A percentile compares a stretch with the other conserved stretches of the same genome.
These are phyloP conservation scores for Cymbopogon flexuosus DNA, from an alignment of 202 grass and related monocot genomes.

Conservation along the genomic window DNA sequence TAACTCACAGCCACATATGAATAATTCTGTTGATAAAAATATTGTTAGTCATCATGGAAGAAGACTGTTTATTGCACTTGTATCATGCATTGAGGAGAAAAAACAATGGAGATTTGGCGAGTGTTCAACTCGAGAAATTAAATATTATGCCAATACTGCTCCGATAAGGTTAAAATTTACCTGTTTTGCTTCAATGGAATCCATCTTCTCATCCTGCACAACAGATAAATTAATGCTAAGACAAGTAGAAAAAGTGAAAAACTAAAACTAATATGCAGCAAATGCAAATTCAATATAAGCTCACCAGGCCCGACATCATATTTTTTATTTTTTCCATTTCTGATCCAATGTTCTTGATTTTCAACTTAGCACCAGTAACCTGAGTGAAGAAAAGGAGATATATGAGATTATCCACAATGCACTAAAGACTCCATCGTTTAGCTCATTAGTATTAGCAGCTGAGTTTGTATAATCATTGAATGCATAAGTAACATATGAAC, in stretches of 20 bases:
- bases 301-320: conserved; percentile 49
- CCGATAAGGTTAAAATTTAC: conserved; percentile 13
- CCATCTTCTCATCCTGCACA: conserved; percentile 68
- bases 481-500: not conserved
- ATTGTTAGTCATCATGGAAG: not conserved
- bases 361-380: conserved; percentile 63
- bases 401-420: not conserved
- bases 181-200: conserved; percentile 77
- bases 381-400: conserved; percentile 14
- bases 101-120: not conserved
- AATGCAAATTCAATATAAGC: conserved; percentile 10
- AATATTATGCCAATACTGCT: not conserved
- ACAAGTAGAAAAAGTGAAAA: not conserved
- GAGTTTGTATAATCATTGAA: not conserved
- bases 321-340: conserved; percentile 53
- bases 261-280: not conserved
- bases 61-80: not conserved
- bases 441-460: not conserved
- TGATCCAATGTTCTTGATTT: conserved; percentile 56
- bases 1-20: conserved; percentile 50
- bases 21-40: conserved; percentile 50
- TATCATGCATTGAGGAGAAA: not conserved
- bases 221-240: conserved; percentile 1
- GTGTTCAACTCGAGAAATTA: not conserved
- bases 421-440: not conserved